Evolutionary conservation across 2,329 filamentous ascomycete genomes (phyloP), one percentile per base, ranked within the genome.

Genomic region (Aspergillus unguis): DNA sequence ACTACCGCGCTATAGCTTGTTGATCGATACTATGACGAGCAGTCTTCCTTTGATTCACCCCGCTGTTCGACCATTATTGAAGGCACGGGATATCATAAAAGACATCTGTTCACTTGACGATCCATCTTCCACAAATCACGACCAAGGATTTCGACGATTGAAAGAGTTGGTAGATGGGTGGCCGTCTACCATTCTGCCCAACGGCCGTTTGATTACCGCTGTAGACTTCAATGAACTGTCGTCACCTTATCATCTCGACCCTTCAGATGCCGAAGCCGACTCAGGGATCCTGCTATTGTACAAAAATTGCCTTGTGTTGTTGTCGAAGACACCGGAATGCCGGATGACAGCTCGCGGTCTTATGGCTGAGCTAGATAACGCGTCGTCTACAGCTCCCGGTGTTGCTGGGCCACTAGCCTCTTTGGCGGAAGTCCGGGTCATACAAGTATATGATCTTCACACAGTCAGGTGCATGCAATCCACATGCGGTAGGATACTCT

Each of bases 91-190:
- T 68, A 88, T 96, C 48, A 91, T 99, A 60, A 91, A 92, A 23
- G 94, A 95, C 49, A 99, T 99, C 40, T 99, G 94, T 71, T 95
- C 92, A 11, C 86, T 96, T 74, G 92, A 96, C 63, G 80, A 88
- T 75, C 67, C 88, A 64, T 64, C 78, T 71, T 62, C 82, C 1
- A 71, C 73, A 3, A 87, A 90, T 64, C 88, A 90, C 60, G 85
- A 85, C 7, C 87, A 89, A 60, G 79, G 90, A 41, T 81, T 87
- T 32, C 87, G 85, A 60, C 85, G 88, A 38, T 75, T 96, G 44
- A 85, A 86, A 57, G 86, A 86, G 58, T 81, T 94, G 69, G 81
- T 95, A 38, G 84, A 89, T 62, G 83, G 80, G 42, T 95, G 90
- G 90, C 90, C 90, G 1, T 66, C 75, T 25, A 81, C 85, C 45